Evolutionary conservation across 1,139 yeast species (phyloP).

Genomic region (Yamadazyma membranifaciens): DNA sequence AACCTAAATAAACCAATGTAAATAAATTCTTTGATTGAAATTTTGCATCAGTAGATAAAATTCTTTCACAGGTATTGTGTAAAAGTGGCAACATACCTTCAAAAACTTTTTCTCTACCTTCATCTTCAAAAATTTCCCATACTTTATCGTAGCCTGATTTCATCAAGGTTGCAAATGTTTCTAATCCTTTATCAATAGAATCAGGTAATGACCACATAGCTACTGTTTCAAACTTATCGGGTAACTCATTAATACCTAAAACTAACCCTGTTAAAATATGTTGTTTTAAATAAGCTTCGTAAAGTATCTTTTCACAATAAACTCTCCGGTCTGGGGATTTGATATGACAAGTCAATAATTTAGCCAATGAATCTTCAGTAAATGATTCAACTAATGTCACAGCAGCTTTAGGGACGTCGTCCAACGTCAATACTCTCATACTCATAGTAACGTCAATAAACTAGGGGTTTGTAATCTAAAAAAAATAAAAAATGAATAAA

Average conservation of each 20-base stretch:
- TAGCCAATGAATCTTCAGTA: slow-evolving; percentile 50
- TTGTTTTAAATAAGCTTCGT: slow-evolving; percentile 57
- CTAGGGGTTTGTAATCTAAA: too few species aligned
- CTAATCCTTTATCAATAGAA: slow-evolving; percentile 43
- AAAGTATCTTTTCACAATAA: slow-evolving; percentile 46
- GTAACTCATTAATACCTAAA: slow-evolving; percentile 44
- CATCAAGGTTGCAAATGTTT: slow-evolving; percentile 49
- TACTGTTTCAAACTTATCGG: slow-evolving; percentile 57
- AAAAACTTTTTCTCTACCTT: slow-evolving; percentile 55
- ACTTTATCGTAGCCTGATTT: slow-evolving; percentile 57
- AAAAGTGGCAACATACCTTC: slow-evolving; percentile 56
- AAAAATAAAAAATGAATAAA: too few species aligned
- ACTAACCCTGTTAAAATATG: slow-evolving; percentile 58
- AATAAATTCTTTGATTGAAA: slow-evolving; percentile 42
- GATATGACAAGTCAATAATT: slow-evolving; percentile 45
- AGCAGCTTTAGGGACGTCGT: slow-evolving; percentile 57
- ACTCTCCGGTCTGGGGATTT: slow-evolving; percentile 33
- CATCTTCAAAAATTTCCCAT: slow-evolving; percentile 50
- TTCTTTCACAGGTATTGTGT: slow-evolving; percentile 49
- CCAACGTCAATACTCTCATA: slow-evolving; percentile 30
- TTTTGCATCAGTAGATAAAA: slow-evolving; percentile 30
- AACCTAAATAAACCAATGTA: slow-evolving; percentile 64
- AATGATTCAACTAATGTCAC: slow-evolving; percentile 51
- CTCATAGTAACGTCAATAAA: slow-evolving; percentile 1
- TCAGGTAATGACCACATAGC: slow-evolving; percentile 62